phyloP scores from a whole-genome alignment of 495 filamentous ascomycete species.

The Penicillium ochrochloron region DNA sequence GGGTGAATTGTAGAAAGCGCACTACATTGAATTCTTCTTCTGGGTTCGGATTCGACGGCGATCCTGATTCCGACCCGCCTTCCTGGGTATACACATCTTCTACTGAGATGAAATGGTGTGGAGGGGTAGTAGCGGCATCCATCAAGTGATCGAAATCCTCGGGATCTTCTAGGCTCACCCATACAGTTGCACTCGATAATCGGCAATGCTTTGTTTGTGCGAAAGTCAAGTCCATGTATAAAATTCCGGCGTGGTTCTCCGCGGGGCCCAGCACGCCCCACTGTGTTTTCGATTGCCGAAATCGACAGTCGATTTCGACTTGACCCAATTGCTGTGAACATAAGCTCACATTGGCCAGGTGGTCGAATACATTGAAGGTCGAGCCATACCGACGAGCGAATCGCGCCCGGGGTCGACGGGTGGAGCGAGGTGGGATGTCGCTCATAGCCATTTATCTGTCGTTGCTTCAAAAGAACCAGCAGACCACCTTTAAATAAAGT shows the following conservation, averaged over 20 bases:
- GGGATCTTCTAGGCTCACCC: constrained; percentile 6
- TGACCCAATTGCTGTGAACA: constrained; percentile 12
- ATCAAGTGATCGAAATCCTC: neutral
- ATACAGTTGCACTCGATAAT: constrained; percentile 14
- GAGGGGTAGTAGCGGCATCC: too few species aligned
- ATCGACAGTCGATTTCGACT: constrained; percentile 19
- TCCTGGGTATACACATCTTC: too few species aligned
- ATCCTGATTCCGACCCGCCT: neutral
- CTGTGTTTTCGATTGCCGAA: constrained; percentile 14
- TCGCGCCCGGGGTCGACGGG: too few species aligned
- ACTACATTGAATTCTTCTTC: neutral
- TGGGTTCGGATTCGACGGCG: neutral
- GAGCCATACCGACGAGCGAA: too few species aligned
- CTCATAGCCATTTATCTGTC: too few species aligned
- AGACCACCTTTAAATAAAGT: too few species aligned
- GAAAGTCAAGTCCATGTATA: constrained; percentile 19
- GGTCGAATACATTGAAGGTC: too few species aligned
- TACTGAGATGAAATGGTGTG: too few species aligned
- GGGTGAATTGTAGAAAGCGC: constrained; percentile 9
- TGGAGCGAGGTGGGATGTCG: too few species aligned
- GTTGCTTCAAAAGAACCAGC: too few species aligned
- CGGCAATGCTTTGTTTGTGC: constrained; percentile 14
- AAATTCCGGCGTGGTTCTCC: constrained; percentile 13
- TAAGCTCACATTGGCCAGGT: too few species aligned
- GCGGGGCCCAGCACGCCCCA: constrained; percentile 11